These are phyloP conservation scores for Physaria fendleri DNA, from an alignment of 345 rosid species.

Conservation along the genomic window DNA sequence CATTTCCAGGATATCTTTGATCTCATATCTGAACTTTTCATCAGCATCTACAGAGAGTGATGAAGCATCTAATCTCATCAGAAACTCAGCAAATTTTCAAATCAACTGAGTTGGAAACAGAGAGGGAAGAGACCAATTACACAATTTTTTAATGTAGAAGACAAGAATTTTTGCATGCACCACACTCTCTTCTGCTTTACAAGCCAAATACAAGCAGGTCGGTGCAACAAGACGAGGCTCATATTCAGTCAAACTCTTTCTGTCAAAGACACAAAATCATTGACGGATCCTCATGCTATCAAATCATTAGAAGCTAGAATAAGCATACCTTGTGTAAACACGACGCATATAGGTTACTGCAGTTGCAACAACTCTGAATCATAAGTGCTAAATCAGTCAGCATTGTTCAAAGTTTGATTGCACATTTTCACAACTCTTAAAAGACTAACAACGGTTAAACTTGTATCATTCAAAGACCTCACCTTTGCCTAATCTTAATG, in stretches of 20 bases:
- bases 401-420: not conserved
- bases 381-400: not conserved
- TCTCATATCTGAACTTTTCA: slow-evolving; percentile 71
- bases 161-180: slow-evolving; percentile 75
- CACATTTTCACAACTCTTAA: not conserved
- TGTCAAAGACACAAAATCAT: slow-evolving; percentile 28
- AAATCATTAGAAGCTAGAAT: not conserved
- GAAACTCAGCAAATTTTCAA: not conserved
- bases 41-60: slow-evolving; percentile 52
- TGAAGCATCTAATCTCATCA: slow-evolving; percentile 16
- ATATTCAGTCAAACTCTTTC: slow-evolving; percentile 84
- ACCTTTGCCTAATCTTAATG: slow-evolving; percentile 96
- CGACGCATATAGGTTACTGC: slow-evolving; percentile 95
- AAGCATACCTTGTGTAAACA: slow-evolving; percentile 67
- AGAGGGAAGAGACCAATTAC: slow-evolving; percentile 35
- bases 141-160: slow-evolving; percentile 59
- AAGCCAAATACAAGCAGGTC: slow-evolving; percentile 90
- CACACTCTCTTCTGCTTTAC: slow-evolving; percentile 98
- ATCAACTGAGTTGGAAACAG: not conserved
- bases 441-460: not conserved
- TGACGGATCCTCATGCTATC: not conserved
- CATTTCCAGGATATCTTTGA: slow-evolving; percentile 93
- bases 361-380: slow-evolving; percentile 89
- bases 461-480: no score
- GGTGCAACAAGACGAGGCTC: slow-evolving; percentile 97